Base-by-base conservation (phyloP, 163 green algal genomes). In the Chlorella variabilis region DNA sequence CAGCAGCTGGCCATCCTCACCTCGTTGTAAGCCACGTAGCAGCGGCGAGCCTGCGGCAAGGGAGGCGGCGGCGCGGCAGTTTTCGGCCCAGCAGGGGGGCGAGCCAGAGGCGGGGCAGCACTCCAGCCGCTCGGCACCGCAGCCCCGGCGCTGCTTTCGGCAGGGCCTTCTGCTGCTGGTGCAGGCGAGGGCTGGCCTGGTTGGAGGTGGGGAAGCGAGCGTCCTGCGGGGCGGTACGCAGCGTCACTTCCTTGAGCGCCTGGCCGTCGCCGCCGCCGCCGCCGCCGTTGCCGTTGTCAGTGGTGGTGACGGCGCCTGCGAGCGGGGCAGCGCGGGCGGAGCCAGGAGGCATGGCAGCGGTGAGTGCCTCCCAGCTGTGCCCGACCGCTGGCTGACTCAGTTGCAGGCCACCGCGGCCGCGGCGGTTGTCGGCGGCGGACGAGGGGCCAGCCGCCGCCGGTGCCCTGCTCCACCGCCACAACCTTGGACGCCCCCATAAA, bases 11-110 rank as follows among this genome's bases (percentile, higher is more conserved):
- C 20, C 4, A 15, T 8, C 20, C 49, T n/a, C 34, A 66, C 71
- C 71, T 78, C 71, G 34, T 78, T 78, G 49, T 78, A 78, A 2
- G 71, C 71, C 33, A 78, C 71, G 34, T 78, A 78, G 71, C 71
- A 78, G 34, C 71, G 71, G 33, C 71, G 71, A 13, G 71, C 61
- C 71, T 78, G 71, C 71, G 51, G 13, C 3, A 0, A 45, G 42
- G 13, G 42, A 31, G 5, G 68, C 7, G 25, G 3, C 2, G 27
- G 36, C 4, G 2, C 15, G 15, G 0, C 7, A 23, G 29, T 45
- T 6, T 3, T n/a, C n/a, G 23, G 33, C 34, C 49, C 5, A n/a
- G 34, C 63, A 71, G 36, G 63, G 34, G 5, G 18, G 18, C 34
- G 34, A 54, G 45, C 45, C 45, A 54, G 45, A 54, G 45, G 45